phyloP scores from a whole-genome alignment of 305 asterid genomes.

The Ajuga reptans region DNA sequence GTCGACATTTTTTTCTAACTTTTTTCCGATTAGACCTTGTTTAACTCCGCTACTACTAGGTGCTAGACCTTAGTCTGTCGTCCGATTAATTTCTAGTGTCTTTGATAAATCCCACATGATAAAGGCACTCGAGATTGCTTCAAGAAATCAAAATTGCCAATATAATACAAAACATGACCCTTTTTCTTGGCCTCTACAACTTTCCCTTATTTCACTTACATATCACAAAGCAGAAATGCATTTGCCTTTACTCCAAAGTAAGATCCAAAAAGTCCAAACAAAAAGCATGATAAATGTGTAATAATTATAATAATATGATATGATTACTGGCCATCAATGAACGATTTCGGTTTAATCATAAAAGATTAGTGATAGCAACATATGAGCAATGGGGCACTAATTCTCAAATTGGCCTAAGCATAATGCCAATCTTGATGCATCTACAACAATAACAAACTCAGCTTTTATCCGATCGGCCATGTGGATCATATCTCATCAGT shows the following conservation, averaged over 20 bases:
- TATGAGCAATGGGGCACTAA: slow-evolving; percentile 21
- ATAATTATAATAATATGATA: not conserved
- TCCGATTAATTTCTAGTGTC: no score
- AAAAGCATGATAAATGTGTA: slow-evolving; percentile 14
- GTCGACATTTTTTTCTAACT: no score
- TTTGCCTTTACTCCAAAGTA: slow-evolving; percentile 37
- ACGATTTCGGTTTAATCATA: slow-evolving; percentile 18
- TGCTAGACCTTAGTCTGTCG: no score
- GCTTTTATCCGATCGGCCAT: not conserved
- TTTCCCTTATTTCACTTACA: slow-evolving; percentile 2
- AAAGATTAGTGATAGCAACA: slow-evolving; percentile 22
- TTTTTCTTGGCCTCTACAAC: not conserved
- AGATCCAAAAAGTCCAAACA: slow-evolving; percentile 2
- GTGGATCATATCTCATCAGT: not conserved
- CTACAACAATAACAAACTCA: not conserved
- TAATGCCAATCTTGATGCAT: not conserved
- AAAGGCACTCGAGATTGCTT: not conserved
- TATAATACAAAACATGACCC: not conserved
- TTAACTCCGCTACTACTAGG: no score
- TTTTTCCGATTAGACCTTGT: no score
- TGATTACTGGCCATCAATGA: not conserved
- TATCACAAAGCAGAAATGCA: slow-evolving; percentile 16
- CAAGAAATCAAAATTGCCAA: slow-evolving; percentile 18
- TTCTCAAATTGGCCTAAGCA: not conserved
- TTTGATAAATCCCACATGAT: no score